Evolutionary conservation across 768 basidiomycete species (phyloP), one percentile per base, ranked within the genome.

Genomic region (Boletellus sp.): DNA sequence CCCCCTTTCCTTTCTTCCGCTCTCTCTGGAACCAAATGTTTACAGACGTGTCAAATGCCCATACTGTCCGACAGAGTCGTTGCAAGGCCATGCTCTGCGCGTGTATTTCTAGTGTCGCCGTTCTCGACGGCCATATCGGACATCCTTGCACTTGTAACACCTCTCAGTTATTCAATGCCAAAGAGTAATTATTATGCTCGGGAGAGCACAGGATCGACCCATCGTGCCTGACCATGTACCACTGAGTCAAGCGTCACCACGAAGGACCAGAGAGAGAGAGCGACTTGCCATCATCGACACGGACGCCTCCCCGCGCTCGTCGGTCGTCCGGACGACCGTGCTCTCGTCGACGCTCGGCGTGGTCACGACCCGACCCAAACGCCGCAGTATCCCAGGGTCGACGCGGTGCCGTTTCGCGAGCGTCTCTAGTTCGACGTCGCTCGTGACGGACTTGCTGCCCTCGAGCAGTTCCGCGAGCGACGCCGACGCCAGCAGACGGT

Each of bases 31-130:
- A 35, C 47, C 57, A 33, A 54, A 26, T 20, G 45, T 20, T 42
- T 28, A 31, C 62, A 94, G 94, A 20, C 85, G 90, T 3, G 90
- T 94, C 51, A 98, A 97, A 66, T 99, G 95, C 60, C 94, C 95
- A 6, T 97, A 97, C 67, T 97, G 95, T 64, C 95, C 95, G 11
- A 70, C 80, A 11, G 94, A 96, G 67, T 88, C 89, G 5, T 69
- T 65, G 37, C 66, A 80, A 31, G 65, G 63, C 32, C 65, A 70
- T 26, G 87, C 87, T 4, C 55, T 88, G 48, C 78, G 78, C 39
- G 80, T 91, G 37, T 73, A 84, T 67, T 87, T 91, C 58, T 91
- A 68, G 67, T 33, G 32, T 47, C 33, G 22, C 17, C 11, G 22
- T 31, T 6, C 17, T 28, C 28, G 22, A 40, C 32, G 37, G n/a